A percentile compares a stretch with the other conserved stretches of the same genome.
These are phyloP conservation scores for Arthrobotrys entomopaga DNA, from an alignment of 2,329 filamentous ascomycete genomes.

Conservation along the genomic window DNA sequence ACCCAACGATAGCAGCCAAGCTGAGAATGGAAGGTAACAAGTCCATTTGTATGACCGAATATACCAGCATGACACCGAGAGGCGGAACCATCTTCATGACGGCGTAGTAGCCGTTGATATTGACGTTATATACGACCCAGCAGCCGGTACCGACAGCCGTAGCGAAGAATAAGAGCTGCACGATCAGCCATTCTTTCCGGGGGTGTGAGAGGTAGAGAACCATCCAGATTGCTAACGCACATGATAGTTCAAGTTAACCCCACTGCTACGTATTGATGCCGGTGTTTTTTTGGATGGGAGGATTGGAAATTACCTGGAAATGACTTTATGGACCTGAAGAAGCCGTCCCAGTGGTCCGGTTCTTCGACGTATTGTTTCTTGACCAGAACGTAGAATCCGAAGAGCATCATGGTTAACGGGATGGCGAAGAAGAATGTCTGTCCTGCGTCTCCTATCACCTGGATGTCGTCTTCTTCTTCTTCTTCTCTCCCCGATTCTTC, in stretches of 20 bases:
- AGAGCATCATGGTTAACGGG: slow-evolving; percentile 76
- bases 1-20: slow-evolving; percentile 64
- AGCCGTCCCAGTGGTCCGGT: slow-evolving; percentile 70
- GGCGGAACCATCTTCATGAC: slow-evolving; percentile 94
- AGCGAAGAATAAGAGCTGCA: slow-evolving; percentile 73
- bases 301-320: slow-evolving; percentile 65
- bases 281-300: slow-evolving; percentile 3
- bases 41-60: slow-evolving; percentile 88
- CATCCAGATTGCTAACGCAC: slow-evolving; percentile 66
- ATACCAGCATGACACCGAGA: slow-evolving; percentile 89
- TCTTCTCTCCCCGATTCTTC: slow-evolving; percentile 43
- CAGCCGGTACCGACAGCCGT: slow-evolving; percentile 73
- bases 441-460: slow-evolving; percentile 64
- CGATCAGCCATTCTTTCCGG: slow-evolving; percentile 60
- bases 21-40: slow-evolving; percentile 72
- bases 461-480: slow-evolving; percentile 61
- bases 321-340: slow-evolving; percentile 67
- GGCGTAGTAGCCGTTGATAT: slow-evolving; percentile 80
- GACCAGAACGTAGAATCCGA: slow-evolving; percentile 81
- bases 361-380: slow-evolving; percentile 80
- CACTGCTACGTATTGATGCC: no score
- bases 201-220: slow-evolving; percentile 71
- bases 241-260: slow-evolving; percentile 22
- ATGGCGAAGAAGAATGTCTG: slow-evolving; percentile 66
- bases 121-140: slow-evolving; percentile 84